These are phyloP conservation scores for Rhamnella rubrinervis DNA, from an alignment of 331 rosid genomes.

Conservation along the genomic window DNA sequence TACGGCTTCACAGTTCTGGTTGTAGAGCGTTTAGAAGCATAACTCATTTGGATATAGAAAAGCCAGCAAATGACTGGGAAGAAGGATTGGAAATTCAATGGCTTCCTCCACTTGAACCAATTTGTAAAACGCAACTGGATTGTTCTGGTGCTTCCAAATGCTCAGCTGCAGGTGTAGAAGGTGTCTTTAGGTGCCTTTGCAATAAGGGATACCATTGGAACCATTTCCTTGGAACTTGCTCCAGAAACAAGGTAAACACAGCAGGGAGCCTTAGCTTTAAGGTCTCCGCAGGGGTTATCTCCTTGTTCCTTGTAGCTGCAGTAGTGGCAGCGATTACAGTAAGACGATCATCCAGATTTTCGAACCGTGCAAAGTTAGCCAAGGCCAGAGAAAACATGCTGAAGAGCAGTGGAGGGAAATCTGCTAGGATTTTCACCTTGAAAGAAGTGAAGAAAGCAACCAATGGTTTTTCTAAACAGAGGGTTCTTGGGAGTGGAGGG, in stretches of 20 bases:
- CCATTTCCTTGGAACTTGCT: slow-evolving; percentile 53
- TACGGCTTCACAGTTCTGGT: slow-evolving; percentile 80
- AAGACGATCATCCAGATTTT: slow-evolving; percentile 38
- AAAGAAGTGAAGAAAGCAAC: slow-evolving; percentile 87
- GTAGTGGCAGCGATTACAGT: slow-evolving; percentile 33
- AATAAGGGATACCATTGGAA: slow-evolving; percentile 60
- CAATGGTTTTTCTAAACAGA: slow-evolving; percentile 57
- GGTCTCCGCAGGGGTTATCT: slow-evolving; percentile 41
- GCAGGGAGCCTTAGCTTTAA: slow-evolving; percentile 41
- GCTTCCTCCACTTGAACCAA: slow-evolving; percentile 70
- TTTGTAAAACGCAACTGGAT: slow-evolving; percentile 61
- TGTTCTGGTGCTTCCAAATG: slow-evolving; percentile 61
- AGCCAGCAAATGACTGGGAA: slow-evolving; percentile 71
- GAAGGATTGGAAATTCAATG: slow-evolving; percentile 93
- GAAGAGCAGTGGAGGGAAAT: slow-evolving; percentile 53
- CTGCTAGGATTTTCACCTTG: slow-evolving; percentile 59
- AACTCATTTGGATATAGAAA: slow-evolving; percentile 55
- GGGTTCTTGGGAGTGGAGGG: slow-evolving; percentile 80
- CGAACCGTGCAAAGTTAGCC: slow-evolving; percentile 35
- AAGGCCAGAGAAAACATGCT: slow-evolving; percentile 61
- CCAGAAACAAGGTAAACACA: slow-evolving; percentile 37
- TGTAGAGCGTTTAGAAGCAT: slow-evolving; percentile 89
- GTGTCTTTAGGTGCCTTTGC: slow-evolving; percentile 59
- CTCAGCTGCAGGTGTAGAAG: slow-evolving; percentile 25
- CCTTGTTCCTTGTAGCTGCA: slow-evolving; percentile 44